These are phyloP conservation scores for Perkinsus chesapeaki DNA, from an alignment of 169 alveolate species.

Conservation along the genomic window DNA sequence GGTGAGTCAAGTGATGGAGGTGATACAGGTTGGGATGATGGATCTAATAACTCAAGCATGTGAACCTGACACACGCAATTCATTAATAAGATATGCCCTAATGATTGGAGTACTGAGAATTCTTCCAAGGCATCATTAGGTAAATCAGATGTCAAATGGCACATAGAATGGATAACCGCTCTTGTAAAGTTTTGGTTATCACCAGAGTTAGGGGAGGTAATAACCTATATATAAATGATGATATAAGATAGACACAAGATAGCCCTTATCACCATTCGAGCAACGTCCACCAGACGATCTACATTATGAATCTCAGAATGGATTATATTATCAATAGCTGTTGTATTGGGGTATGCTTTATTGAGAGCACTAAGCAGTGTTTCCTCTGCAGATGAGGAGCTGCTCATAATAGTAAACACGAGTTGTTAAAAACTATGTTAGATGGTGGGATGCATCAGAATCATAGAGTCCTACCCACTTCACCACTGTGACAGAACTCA, in stretches of 20 bases:
- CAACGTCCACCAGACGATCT: neutral
- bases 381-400: neutral
- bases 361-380: neutral
- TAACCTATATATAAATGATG: neutral
- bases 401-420: no score
- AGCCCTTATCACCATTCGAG: neutral
- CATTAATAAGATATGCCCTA: neutral
- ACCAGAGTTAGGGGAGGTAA: neutral
- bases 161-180: neutral
- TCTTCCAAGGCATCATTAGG: neutral
- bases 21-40: neutral
- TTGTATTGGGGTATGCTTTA: neutral
- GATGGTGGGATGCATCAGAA: no score
- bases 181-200: neutral
- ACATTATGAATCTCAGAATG: neutral
- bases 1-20: neutral
- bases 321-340: neutral
- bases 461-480: no score
- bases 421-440: no score
- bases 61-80: neutral
- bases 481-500: neutral
- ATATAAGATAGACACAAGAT: neutral
- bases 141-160: neutral
- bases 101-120: neutral
- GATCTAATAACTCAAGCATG: neutral